Percentiles rank a stretch among this genome's conserved stretches.
These are phyloP conservation scores for Mycosphaerelloides madeirae DNA, from an alignment of 2,329 filamentous ascomycete species.

Conservation along the genomic window DNA sequence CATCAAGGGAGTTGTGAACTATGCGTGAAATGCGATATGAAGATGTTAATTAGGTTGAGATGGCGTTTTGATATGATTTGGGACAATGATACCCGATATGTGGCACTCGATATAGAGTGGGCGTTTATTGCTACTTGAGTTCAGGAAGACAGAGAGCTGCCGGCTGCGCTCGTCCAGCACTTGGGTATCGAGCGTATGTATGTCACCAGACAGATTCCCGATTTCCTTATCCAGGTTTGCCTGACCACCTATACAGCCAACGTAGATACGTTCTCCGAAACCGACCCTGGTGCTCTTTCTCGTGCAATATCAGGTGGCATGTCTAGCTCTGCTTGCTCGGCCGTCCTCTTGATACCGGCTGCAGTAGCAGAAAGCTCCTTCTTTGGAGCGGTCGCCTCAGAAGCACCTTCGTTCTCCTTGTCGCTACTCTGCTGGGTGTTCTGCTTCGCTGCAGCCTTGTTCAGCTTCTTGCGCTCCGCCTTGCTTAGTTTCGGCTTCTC, in stretches of 20 bases:
- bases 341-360: slow-evolving; percentile 19
- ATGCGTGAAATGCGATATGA: slow-evolving; percentile 24
- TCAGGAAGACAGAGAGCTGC: too few relatives aligned
- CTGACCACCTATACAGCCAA: slow-evolving; percentile 14
- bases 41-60: not conserved
- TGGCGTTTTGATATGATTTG: not conserved
- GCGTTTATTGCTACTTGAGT: too few relatives aligned
- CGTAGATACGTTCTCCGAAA: slow-evolving; percentile 19
- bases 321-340: slow-evolving; percentile 19
- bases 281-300: slow-evolving; percentile 16
- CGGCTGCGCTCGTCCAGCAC: not conserved
- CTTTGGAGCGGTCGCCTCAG: slow-evolving; percentile 27
- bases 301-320: slow-evolving; percentile 21
- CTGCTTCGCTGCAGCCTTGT: slow-evolving; percentile 29
- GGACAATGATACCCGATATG: too few relatives aligned
- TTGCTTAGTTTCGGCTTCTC: slow-evolving; percentile 47
- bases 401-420: slow-evolving; percentile 47
- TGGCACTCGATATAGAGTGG: too few relatives aligned
- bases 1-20: slow-evolving; percentile 57
- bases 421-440: slow-evolving; percentile 45
- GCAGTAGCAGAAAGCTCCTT: slow-evolving; percentile 13
- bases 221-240: slow-evolving; percentile 1
- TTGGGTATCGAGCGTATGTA: not conserved
- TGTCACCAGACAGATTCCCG: not conserved
- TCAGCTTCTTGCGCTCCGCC: slow-evolving; percentile 43